Evolutionary conservation across 2,329 filamentous ascomycete genomes (phyloP), one percentile per base, ranked within the genome.

Genomic region (Colletotrichum plurivorum): DNA sequence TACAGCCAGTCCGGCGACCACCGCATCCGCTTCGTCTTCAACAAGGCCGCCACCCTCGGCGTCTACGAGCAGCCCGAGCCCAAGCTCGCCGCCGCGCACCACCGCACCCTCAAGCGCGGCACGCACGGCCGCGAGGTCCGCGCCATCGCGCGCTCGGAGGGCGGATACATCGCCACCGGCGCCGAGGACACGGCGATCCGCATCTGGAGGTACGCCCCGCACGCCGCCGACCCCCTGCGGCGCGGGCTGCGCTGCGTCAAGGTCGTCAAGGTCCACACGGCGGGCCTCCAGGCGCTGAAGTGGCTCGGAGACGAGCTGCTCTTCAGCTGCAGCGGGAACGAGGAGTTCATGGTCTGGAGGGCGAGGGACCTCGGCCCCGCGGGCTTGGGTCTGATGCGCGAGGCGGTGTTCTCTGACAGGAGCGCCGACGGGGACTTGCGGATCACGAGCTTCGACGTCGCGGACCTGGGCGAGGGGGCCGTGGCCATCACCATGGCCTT

Each of bases 331-430:
- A 94, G 89, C 6, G 96, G 95, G 0, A 91, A 90, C 70, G 95
- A 98, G 78, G 95, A 99, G 79, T 92, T 98, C 71, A 95, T 92
- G 74, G 87, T 95, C 12, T 99, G 96, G 95, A 87, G 88, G 48
- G 79, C 95, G 41, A 84, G 83, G 54, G 62, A 61, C 12, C 77
- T 93, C 7, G 84, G 89, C 27, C 82, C 84, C 2, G 80, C 76
- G 13, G 85, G 86, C 4, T 78, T 90, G 2, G 88, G 87, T 0
- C 83, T 91, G 2, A 78, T 88, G 13, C 87, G 88, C 68, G 89
- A 90, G 78, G 87, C 84, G 2, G 80, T 82, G 1, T 87, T 87
- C 49, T 79, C 85, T 59, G 81, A 90, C 71, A 82, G 83, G 72
- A 85, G 83, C 9, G 75, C 79, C 18, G 82, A 84, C 8, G 84